Base-by-base conservation (phyloP, 306 rosid genomes). In the Cicer chorassanicum region DNA sequence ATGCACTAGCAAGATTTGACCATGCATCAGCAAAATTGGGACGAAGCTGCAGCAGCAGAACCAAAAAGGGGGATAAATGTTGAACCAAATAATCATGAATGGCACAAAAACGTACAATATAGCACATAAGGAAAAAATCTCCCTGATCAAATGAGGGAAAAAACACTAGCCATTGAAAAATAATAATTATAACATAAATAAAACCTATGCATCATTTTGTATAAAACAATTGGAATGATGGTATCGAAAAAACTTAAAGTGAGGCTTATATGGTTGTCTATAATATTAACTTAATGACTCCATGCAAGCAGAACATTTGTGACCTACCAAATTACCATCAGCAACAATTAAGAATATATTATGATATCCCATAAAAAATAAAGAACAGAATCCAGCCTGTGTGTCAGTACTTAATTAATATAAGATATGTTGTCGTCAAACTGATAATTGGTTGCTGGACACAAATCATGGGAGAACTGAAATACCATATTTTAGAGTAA, bases 1-100 rank as follows among this genome's bases (percentile, higher is more conserved):
- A 95, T 10, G 99, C 98, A 84, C 98, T 95, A 19, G 97, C 97
- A 70, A 95, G 78, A 86, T 95, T 95, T 81, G 99, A 90, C 98
- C 98, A 95, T 51, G 99, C 98, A 85, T 95, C 99, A 64, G 93
- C 86, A 81, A 95, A 95, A 88, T 85, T 92, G 66, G 99, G 99
- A 61, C 96, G 92, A 80, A 95, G 90, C 99, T 95, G 88, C 79
- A 84, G 64, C 21, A 74, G 59, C 40, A 87, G 61, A 75, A 41
- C n/a, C 42, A 70, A 55, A 56, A 56, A 73, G 15, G 8, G 41
- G 49, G 40, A 44, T 64, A 45, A 40, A 21, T 51, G 8, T 62
- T 68, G 75, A 51, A 78, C 7, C 21, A 76, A 51, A 40, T 15
- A 72, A 66, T 21, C 66, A 66, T 48, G 60, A 72, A 65, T 41